Conservation (phyloP, 768 basidiomycete species). For the Termitomyces heimii region DNA sequence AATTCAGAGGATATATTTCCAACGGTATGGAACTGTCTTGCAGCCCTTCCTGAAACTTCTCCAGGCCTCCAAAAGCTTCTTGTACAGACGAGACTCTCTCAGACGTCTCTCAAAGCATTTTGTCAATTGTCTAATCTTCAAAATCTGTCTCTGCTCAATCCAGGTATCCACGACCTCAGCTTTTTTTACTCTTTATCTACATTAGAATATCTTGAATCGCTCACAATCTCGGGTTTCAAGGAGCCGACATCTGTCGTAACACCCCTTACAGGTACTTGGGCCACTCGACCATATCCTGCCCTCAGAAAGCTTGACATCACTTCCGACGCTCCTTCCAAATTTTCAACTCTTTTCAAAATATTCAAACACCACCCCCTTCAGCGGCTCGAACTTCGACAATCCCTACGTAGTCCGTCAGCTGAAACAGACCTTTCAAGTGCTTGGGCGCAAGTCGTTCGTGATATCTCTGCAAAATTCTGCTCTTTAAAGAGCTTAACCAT, state of each 20-base stretch:
- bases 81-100: neutral
- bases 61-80: neutral
- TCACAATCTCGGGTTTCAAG: neutral
- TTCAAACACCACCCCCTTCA: slow-evolving; percentile 4
- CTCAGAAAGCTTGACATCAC: neutral
- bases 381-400: slow-evolving; percentile 1
- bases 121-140: neutral
- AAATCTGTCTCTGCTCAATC: neutral
- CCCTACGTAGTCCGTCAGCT: neutral
- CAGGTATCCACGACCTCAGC: neutral
- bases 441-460: neutral
- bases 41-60: neutral
- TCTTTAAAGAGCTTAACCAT: neutral
- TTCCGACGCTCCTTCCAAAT: neutral
- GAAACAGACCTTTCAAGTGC: neutral
- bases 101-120: neutral
- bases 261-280: neutral
- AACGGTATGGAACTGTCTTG: neutral
- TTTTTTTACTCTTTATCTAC: slow-evolving; percentile 1
- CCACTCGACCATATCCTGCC: neutral
- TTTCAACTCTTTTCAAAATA: neutral
- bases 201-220: neutral
- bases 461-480: neutral
- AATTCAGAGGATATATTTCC: neutral
- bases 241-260: neutral